Evolutionary conservation across 169 alveolate genomes (phyloP).

Genomic region (Perkinsus chesapeaki): DNA sequence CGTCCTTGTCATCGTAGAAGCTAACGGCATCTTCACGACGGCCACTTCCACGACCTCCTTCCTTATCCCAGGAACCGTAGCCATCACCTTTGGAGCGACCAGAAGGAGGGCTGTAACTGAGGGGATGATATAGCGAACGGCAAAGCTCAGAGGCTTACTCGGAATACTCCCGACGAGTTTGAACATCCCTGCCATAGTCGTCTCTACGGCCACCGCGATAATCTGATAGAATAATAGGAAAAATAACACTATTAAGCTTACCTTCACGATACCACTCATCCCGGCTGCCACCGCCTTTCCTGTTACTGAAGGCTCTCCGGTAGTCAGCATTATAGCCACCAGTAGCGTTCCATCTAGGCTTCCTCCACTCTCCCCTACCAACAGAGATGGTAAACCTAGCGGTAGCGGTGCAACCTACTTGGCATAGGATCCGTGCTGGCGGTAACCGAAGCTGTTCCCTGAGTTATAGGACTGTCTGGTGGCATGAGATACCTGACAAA

Average conservation of each 20-base stretch:
- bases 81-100: not conserved
- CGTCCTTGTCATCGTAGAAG: not conserved
- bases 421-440: not conserved
- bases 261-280: not conserved
- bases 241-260: not conserved
- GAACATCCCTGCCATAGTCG: not conserved
- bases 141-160: not conserved
- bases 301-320: not conserved
- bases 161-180: not conserved
- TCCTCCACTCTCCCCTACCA: not conserved
- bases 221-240: not conserved
- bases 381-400: not conserved
- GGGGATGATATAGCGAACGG: not conserved
- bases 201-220: not conserved
- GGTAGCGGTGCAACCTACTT: not conserved
- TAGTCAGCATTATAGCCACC: not conserved
- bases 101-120: not conserved
- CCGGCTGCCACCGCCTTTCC: not conserved
- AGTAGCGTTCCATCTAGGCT: not conserved
- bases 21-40: not conserved
- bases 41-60: not conserved
- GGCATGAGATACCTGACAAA: not conserved
- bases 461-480: not conserved
- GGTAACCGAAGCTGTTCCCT: not conserved
- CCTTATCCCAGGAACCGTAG: not conserved